These are phyloP conservation scores for Entomortierella lignicola DNA, from an alignment of 192 early-diverging fungal genomes.

Conservation along the genomic window DNA sequence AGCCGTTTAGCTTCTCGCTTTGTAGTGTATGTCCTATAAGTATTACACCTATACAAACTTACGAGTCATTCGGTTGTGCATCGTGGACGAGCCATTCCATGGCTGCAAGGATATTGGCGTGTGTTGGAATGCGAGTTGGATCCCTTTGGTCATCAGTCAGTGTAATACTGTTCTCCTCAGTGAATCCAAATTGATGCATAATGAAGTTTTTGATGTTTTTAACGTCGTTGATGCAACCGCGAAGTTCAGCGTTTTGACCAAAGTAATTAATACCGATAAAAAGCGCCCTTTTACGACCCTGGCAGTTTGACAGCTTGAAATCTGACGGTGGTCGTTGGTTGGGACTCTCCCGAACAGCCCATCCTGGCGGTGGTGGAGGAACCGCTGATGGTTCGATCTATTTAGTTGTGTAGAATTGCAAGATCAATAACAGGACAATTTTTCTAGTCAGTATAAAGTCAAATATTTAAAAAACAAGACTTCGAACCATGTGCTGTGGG, in stretches of 20 bases:
- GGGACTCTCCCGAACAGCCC: slow-evolving; percentile 21
- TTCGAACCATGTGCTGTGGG: slow-evolving; percentile 27
- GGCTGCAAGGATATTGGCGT: slow-evolving; percentile 75
- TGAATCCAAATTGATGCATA: slow-evolving; percentile 70
- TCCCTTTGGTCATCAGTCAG: slow-evolving; percentile 81
- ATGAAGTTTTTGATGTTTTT: slow-evolving; percentile 79
- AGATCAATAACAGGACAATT: no score
- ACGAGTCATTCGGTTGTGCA: slow-evolving; percentile 79
- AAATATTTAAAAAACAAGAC: background rate
- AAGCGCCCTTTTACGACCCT: slow-evolving; percentile 85
- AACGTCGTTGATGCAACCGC: slow-evolving; percentile 87
- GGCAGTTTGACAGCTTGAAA: slow-evolving; percentile 66
- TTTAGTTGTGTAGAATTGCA: background rate
- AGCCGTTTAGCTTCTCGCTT: background rate
- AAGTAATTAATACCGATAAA: slow-evolving; percentile 96
- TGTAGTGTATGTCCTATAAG: no score
- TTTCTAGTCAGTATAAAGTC: slow-evolving; percentile 5
- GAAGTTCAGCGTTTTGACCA: slow-evolving; percentile 67
- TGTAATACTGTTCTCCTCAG: slow-evolving; percentile 77
- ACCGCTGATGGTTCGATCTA: slow-evolving; percentile 18
- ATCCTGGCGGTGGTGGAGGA: slow-evolving; percentile 31
- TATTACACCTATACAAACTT: slow-evolving; percentile 24
- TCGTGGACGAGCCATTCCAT: slow-evolving; percentile 84
- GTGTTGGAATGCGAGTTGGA: slow-evolving; percentile 72
- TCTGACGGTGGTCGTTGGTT: slow-evolving; percentile 31